Base-by-base conservation (phyloP, 441 rosid genomes). In the Croton laevigatus region DNA sequence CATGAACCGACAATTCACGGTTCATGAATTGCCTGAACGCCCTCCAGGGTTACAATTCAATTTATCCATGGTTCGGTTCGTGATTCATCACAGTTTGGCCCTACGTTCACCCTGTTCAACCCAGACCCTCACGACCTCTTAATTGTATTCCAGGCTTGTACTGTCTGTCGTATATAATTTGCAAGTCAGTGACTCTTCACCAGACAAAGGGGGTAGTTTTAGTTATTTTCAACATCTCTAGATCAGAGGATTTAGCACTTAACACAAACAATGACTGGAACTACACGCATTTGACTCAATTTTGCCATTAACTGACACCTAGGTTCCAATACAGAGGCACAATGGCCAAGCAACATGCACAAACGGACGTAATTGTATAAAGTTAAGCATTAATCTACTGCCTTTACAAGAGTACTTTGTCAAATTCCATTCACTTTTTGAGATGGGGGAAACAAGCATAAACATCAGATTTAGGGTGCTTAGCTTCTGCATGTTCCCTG, bases 401-500 rank as follows among this genome's bases (percentile, higher is more conserved):
- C 66, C 51, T 61, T 59, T 8, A 49, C 13, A 20, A 1, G 59
- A 2, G 59, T 27, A 34, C 12, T 22, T 70, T n/a, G 17, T 12
- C 11, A 60, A 14, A 37, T 20, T 51, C 38, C 52, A 32, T 13
- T 81, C 81, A 80, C 23, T 76, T 81, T 75, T 85, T 76, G 13
- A 85, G 81, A 74, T 81, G 87, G 7, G 89, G 89, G 77, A 85
- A 85, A 60, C 87, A 83, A 1, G 76, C 57, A 10, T 17, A 22
- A 13, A 76, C 23, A 66, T 85, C 87, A 49, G 85, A 75, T 60
- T 85, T 81, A 8, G 87, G 89, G 71, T 81, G 89, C 70, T 79
- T 85, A 51, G 85, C 87, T 59, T 85, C 89, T 0, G 85, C 85
- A 65, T 83, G 89, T 32, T 83, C 86, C 78, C 62, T 76, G 73